Evolutionary conservation across 2,329 filamentous ascomycete genomes (phyloP), one percentile per base, ranked within the genome.

Genomic region (Aspergillus hortae): DNA sequence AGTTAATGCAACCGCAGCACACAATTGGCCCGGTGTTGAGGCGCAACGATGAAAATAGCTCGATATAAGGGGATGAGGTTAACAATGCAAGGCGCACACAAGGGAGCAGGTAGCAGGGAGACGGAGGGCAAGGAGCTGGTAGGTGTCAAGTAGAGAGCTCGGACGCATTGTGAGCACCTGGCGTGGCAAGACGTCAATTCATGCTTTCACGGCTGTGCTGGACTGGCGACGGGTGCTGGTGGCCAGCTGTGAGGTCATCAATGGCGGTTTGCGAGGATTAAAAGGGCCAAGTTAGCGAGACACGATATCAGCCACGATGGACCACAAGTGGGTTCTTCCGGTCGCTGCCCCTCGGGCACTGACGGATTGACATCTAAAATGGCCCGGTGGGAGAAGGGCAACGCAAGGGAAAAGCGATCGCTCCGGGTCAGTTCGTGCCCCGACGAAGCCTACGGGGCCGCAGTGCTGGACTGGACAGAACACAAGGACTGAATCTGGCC

Each of bases 151-250:
- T 51, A 52, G 51, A 36, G 30, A 59, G 44, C 58, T 52, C 58
- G 33, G 60, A 64, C 65, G 65, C 69, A 73, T 72, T 44, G 64
- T 71, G 68, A 61, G 67, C 59, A 59, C 61, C 55, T 60, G 53
- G 54, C 49, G 59, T 51, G 47, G 53, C 56, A 60, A 60, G 60
- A 54, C 55, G 59, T 60, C 55, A 51, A 49, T 51, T 52, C 59
- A 49, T 48, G 47, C 52, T 60, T 58, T 61, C 48, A 23, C 49
- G 54, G 48, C 45, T 44, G 46, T 53, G 56, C 57, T 59, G 56
- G 58, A 50, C 44, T 41, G 46, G 32, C 33, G 41, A 17, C 42
- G 21, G 38, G 32, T 40, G 35, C 23, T n/a, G n/a, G 21, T 48
- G 35, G 40, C 41, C 15, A 51, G 45, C 21, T 11, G 44, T 42